Evolutionary conservation across 2,329 filamentous ascomycete species (phyloP).

Genomic region (Penicillium decumbens): DNA sequence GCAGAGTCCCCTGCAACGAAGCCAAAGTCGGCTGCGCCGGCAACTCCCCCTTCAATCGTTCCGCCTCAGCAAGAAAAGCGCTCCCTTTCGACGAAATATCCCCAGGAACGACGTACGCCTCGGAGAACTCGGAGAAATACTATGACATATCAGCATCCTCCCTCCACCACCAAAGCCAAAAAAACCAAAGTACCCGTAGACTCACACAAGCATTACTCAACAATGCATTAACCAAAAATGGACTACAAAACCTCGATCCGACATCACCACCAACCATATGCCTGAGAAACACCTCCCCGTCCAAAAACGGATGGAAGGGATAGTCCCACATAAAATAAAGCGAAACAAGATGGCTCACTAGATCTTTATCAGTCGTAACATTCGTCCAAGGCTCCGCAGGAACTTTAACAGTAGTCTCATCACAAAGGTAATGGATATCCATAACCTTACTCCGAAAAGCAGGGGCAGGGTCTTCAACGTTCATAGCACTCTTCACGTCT

Average conservation of each 20-base stretch:
- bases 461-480: conserved; percentile 30
- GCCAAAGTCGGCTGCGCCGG: conserved; percentile 26
- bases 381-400: conserved; percentile 64
- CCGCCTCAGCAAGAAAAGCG: conserved; percentile 37
- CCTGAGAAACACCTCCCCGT: conserved; percentile 67
- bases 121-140: conserved; percentile 39
- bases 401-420: conserved; percentile 33
- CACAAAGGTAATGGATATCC: conserved; percentile 40
- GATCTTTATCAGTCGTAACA: conserved; percentile 68
- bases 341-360: conserved; percentile 76
- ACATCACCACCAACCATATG: conserved; percentile 33
- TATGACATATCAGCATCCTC: conserved; percentile 10
- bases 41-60: conserved; percentile 26
- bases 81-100: conserved; percentile 37
- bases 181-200: neutral
- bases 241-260: conserved; percentile 67
- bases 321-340: conserved; percentile 96
- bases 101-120: conserved; percentile 35
- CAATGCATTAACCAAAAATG: conserved; percentile 86
- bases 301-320: conserved; percentile 78
- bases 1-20: conserved; percentile 33
- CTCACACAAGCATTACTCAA: conserved; percentile 54
- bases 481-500: conserved; percentile 27
- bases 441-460: conserved; percentile 38
- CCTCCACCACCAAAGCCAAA: neutral